These are phyloP conservation scores for Oligophagozyma castellii DNA, from an alignment of 1,139 yeast genomes.

Conservation along the genomic window DNA sequence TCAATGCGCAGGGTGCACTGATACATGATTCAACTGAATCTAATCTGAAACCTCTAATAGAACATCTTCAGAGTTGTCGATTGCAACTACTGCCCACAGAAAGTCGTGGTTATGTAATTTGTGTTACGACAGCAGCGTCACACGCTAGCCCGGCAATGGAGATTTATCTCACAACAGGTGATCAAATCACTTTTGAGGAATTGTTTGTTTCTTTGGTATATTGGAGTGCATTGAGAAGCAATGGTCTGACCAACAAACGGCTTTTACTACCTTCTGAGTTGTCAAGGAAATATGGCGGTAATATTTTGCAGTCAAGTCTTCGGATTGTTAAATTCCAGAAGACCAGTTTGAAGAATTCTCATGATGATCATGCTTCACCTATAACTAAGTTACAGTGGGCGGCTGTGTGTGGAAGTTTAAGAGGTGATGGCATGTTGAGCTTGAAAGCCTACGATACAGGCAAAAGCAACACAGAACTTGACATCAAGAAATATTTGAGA, in stretches of 20 bases:
- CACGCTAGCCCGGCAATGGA: conserved; percentile 19
- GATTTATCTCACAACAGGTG: conserved; percentile 33
- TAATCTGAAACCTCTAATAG: too few relatives aligned
- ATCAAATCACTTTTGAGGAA: conserved; percentile 33
- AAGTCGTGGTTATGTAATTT: too few relatives aligned
- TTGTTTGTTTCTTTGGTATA: conserved; percentile 40
- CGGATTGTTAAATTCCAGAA: background rate
- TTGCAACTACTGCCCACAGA: too few relatives aligned
- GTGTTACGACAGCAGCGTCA: too few relatives aligned
- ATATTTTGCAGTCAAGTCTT: background rate
- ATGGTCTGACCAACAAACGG: conserved; percentile 40
- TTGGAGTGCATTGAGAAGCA: conserved; percentile 52
- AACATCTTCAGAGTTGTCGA: too few relatives aligned
- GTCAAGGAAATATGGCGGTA: too few relatives aligned
- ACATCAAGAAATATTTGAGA: conserved; percentile 41
- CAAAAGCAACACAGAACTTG: conserved; percentile 45
- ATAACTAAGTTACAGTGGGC: conserved; percentile 36
- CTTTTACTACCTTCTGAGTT: background rate
- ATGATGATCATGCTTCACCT: background rate
- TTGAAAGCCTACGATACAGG: conserved; percentile 57
- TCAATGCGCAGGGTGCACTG: conserved; percentile 16
- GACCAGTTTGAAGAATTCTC: background rate
- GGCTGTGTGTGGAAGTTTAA: conserved; percentile 58
- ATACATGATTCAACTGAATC: too few relatives aligned
- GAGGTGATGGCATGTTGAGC: conserved; percentile 52